A percentile compares a stretch with the other conserved stretches of the same genome.
Conservation (phyloP, 2,329 filamentous ascomycete genomes). For the Plectosphaerella sp. region DNA sequence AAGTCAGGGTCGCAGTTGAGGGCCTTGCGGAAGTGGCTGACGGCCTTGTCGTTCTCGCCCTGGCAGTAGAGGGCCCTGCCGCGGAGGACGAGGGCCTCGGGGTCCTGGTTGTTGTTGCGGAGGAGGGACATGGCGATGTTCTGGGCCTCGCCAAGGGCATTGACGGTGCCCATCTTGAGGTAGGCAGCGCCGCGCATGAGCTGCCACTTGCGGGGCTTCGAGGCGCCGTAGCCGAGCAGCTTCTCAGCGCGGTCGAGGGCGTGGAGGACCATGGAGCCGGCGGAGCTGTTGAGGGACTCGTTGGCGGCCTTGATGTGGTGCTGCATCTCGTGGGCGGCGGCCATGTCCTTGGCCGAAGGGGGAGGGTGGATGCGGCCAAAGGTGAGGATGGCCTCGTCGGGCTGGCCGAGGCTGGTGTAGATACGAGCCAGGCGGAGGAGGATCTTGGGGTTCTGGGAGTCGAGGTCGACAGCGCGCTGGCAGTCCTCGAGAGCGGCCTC, state of each 20-base stretch:
- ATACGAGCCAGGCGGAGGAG: conserved; percentile 84
- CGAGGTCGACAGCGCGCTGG: conserved; percentile 73
- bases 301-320: conserved; percentile 77
- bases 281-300: conserved; percentile 67
- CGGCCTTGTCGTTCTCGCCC: conserved; percentile 91
- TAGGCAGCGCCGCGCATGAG: conserved; percentile 89
- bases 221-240: conserved; percentile 68
- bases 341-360: conserved; percentile 80
- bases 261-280: conserved; percentile 87
- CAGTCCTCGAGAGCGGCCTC: conserved; percentile 82
- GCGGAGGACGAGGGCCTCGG: conserved; percentile 86
- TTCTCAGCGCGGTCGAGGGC: conserved; percentile 88
- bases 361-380: conserved; percentile 76
- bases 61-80: conserved; percentile 84
- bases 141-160: conserved; percentile 85
- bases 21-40: conserved; percentile 88
- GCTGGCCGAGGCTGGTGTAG: conserved; percentile 80
- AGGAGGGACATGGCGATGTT: conserved; percentile 87
- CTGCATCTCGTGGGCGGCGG: conserved; percentile 78
- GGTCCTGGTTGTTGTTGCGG: conserved; percentile 82
- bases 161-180: conserved; percentile 85
- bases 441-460: conserved; percentile 83
- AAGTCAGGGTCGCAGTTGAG: conserved; percentile 89
- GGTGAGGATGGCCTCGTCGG: conserved; percentile 79
- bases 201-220: conserved; percentile 87